phyloP scores from a whole-genome alignment of 2,329 filamentous ascomycete genomes.

The Fusarium sarcochroum region DNA sequence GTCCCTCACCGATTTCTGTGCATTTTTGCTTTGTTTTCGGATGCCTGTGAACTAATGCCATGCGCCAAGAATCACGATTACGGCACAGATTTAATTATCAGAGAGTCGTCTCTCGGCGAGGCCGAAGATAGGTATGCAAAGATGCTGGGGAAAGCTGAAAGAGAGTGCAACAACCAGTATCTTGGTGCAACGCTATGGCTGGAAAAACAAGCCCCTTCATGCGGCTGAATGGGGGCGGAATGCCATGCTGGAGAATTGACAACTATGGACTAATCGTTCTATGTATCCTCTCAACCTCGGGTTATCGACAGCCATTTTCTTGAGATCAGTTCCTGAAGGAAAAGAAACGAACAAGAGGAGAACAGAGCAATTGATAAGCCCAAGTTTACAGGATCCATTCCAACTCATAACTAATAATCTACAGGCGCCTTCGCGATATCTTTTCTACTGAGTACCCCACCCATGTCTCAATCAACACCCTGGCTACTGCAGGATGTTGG shows the following conservation, averaged over 20 bases:
- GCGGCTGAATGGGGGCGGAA: constrained; percentile 3
- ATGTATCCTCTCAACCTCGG: background rate
- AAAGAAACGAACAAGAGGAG: background rate
- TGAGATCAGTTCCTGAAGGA: background rate
- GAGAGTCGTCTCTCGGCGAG: background rate
- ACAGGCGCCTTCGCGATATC: background rate
- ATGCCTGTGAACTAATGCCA: background rate
- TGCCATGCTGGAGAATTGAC: background rate
- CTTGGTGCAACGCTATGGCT: constrained; percentile 1
- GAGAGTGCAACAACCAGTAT: background rate
- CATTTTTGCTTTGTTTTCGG: constrained; percentile 4
- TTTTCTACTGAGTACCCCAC: constrained; percentile 5
- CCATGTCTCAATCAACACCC: background rate
- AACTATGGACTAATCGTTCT: no score
- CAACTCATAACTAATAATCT: background rate
- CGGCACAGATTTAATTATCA: background rate
- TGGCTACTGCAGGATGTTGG: constrained; percentile 5
- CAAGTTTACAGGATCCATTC: background rate
- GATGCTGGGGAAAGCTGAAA: constrained; percentile 2
- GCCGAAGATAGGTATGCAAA: background rate
- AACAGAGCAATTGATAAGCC: background rate
- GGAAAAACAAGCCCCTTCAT: background rate
- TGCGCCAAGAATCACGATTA: background rate
- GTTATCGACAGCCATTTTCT: background rate
- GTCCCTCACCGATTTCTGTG: background rate